Conservation (phyloP, 129 eudicot species). For the Centella asiatica region DNA sequence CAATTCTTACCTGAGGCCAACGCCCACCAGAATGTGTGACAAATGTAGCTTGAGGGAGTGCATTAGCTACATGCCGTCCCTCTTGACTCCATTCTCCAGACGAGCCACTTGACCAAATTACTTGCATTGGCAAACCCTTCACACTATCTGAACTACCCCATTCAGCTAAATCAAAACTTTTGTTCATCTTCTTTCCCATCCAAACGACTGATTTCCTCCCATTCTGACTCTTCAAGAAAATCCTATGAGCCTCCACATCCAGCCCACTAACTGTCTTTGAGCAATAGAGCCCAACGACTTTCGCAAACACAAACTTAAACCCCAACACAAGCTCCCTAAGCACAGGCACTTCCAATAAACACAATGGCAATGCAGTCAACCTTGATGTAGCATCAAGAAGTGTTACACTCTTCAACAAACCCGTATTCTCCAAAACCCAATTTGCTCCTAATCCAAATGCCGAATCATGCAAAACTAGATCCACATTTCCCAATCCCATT, state of each 20-base stretch:
- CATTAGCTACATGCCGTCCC: constrained; percentile 46
- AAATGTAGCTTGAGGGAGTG: constrained; percentile 45
- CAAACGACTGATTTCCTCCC: constrained; percentile 51
- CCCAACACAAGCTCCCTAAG: constrained; percentile 59
- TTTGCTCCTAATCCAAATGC: constrained; percentile 65
- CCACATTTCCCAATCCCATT: constrained; percentile 60
- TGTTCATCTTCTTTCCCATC: constrained; percentile 66
- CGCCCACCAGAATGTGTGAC: constrained; percentile 83
- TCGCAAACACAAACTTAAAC: constrained; percentile 45
- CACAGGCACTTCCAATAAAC: constrained; percentile 39
- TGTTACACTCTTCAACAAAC: constrained; percentile 48
- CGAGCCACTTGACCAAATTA: constrained; percentile 59
- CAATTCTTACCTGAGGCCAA: constrained; percentile 73
- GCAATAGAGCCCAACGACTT: constrained; percentile 44
- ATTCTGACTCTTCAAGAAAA: constrained; percentile 64
- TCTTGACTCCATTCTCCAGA: constrained; percentile 46
- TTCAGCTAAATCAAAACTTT: constrained; percentile 60
- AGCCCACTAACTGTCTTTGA: constrained; percentile 20
- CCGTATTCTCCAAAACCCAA: constrained; percentile 61
- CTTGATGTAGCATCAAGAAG: constrained; percentile 42
- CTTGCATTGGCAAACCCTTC: constrained; percentile 58
- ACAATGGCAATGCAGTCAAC: constrained; percentile 50
- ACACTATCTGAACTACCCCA: constrained; percentile 59
- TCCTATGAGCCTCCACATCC: constrained; percentile 67
- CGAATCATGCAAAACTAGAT: constrained; percentile 82